Conservation (phyloP, 78 protist genomes). For the Dictyostelium brefeldianum region DNA sequence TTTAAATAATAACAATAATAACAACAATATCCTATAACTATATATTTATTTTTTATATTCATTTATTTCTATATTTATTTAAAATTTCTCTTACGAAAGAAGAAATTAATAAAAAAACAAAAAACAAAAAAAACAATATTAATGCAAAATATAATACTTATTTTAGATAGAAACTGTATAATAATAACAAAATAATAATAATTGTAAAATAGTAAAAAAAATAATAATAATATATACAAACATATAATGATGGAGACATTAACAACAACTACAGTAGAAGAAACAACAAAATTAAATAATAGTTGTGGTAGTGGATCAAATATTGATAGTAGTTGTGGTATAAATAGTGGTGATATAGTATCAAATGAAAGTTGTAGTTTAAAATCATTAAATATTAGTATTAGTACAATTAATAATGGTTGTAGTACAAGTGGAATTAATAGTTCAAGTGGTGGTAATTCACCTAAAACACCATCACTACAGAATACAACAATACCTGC, state of each 20-base stretch:
- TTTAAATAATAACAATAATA: neutral
- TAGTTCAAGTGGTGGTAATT: neutral
- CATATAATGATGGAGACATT: neutral
- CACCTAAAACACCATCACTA: neutral
- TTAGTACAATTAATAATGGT: neutral
- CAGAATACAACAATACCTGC: no score
- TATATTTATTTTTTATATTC: neutral
- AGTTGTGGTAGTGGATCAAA: neutral
- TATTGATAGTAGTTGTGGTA: neutral
- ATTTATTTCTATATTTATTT: neutral
- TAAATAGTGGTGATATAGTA: neutral
- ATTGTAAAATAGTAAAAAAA: neutral
- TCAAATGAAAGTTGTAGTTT: neutral
- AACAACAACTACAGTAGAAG: neutral
- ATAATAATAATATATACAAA: neutral
- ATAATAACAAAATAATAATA: neutral
- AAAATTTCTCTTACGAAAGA: neutral
- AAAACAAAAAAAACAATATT: neutral
- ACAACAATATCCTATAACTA: neutral
- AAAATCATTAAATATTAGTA: conserved; percentile 8
- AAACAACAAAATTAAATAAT: neutral
- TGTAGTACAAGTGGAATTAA: neutral
- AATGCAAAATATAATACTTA: neutral
- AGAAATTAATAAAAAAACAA: neutral
- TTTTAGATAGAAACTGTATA: no score